phyloP scores from a whole-genome alignment of 2,329 filamentous ascomycete species.

The Fusarium cyanostomum region DNA sequence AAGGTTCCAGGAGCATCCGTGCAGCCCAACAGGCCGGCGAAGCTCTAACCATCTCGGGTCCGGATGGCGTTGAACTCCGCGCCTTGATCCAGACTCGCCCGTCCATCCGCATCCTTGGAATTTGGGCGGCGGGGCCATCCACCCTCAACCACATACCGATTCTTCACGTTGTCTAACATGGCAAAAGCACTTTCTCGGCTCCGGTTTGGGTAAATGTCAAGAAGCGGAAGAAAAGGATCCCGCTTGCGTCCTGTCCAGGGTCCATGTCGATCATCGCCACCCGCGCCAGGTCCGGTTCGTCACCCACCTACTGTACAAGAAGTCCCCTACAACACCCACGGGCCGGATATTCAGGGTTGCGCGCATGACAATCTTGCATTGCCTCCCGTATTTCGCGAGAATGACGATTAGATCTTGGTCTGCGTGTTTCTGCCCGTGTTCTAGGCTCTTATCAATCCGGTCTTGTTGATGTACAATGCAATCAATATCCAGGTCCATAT shows the following conservation, averaged over 20 bases:
- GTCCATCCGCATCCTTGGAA: conserved; percentile 2
- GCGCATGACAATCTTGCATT: conserved; percentile 16
- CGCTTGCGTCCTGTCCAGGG: conserved; percentile 15
- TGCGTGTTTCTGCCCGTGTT: background rate
- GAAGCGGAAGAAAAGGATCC: conserved; percentile 15
- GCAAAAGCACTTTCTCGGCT: background rate
- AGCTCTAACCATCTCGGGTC: background rate
- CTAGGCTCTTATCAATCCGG: background rate
- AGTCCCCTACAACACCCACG: conserved; percentile 12
- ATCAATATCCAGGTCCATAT: conserved; percentile 15
- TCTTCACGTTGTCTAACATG: conserved; percentile 3
- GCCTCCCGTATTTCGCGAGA: conserved; percentile 18
- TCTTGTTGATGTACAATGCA: background rate
- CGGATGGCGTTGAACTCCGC: conserved; percentile 7
- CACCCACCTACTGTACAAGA: conserved; percentile 22
- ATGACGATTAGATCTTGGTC: conserved; percentile 19
- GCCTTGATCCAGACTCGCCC: conserved; percentile 3
- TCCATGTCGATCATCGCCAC: conserved; percentile 28
- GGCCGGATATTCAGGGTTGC: conserved; percentile 27
- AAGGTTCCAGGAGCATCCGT: background rate
- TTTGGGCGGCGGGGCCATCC: conserved; percentile 7
- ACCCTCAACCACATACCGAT: conserved; percentile 20
- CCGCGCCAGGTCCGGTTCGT: conserved; percentile 15
- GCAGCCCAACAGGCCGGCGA: background rate
- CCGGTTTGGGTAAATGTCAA: conserved; percentile 6